Evolutionary conservation across 148 eudicot species (phyloP), one percentile per base, ranked within the genome.

Genomic region (Spergularia marina): DNA sequence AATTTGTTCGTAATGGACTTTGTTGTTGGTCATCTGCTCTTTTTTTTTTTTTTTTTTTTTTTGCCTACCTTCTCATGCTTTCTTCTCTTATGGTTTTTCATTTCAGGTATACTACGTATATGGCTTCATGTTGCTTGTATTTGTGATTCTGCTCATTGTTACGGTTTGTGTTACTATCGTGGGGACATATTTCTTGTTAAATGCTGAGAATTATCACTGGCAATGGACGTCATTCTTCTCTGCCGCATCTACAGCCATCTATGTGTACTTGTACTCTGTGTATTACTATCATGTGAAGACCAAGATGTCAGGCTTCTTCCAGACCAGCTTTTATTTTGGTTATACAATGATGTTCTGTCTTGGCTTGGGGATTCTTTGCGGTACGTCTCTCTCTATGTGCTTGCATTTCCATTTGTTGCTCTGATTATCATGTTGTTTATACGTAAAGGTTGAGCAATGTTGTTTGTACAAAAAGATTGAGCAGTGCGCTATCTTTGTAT

Each of bases 121-220:
- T 55, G 97, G 97, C 65, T 91, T 91, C 86, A 91, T 91, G 98
- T 89, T 95, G 36, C 90, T 95, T 49, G 98, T 95, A 49, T 95
- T 95, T 75, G 62, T 95, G 78, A 95, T 95, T 80, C 92, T 95
- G 74, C 73, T 91, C 21, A 88, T 95, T 47, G 98, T 95, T 54
- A 92, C 97, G 12, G 91, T 92, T 41, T 95, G 98, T 76, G 98
- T 95, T 77, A 95, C 98, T 2, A 95, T 95, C 62, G 98, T 95
- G 70, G 98, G 98, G 53, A 89, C 98, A 67, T 95, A 95, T 84
- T 95, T 95, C 91, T 84, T 95, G 88, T 84, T 95, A 71, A 95
- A 95, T 85, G 98, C 98, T 6, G 98, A 95, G 82, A 95, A 95
- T 78, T 95, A 95, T 82, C 91, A 95, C 76, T 95, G 98, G 97